phyloP scores from a whole-genome alignment of 805 yeast genomes.

The Sporopachydermia quercuum region DNA sequence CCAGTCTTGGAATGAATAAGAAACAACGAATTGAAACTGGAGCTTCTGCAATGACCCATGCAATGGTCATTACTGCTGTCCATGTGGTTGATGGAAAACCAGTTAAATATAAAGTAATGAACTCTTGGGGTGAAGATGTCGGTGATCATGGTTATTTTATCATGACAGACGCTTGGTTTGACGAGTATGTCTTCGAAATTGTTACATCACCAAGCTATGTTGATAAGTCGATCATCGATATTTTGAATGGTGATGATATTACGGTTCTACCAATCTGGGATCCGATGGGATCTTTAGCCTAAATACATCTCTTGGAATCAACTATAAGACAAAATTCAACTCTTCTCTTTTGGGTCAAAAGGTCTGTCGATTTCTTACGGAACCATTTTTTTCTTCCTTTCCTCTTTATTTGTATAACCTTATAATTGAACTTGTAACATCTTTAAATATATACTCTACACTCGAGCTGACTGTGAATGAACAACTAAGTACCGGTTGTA shows the following conservation, averaged over 20 bases:
- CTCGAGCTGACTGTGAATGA: no score
- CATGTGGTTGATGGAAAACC: constrained; percentile 45
- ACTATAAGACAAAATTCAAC: neutral
- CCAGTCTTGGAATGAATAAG: constrained; percentile 31
- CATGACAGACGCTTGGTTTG: constrained; percentile 47
- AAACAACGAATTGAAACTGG: constrained; percentile 44
- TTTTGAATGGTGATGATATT: constrained; percentile 24
- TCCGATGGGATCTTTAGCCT: constrained; percentile 51
- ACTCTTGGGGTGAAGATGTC: constrained; percentile 46
- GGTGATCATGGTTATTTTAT: constrained; percentile 44
- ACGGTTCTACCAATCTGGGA: constrained; percentile 47
- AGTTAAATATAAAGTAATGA: constrained; percentile 41
- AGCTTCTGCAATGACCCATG: constrained; percentile 63
- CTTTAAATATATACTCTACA: no score
- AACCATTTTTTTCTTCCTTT: no score
- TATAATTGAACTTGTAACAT: no score
- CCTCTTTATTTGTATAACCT: no score
- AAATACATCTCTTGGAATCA: constrained; percentile 5
- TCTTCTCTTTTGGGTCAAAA: no score
- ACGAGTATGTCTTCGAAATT: constrained; percentile 45
- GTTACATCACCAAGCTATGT: constrained; percentile 35
- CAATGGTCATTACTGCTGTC: constrained; percentile 62
- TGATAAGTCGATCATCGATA: constrained; percentile 21
- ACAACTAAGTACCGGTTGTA: no score
- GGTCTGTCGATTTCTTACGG: no score